Conservation (phyloP, 768 basidiomycete genomes). For the Saitozyma podzolica region DNA sequence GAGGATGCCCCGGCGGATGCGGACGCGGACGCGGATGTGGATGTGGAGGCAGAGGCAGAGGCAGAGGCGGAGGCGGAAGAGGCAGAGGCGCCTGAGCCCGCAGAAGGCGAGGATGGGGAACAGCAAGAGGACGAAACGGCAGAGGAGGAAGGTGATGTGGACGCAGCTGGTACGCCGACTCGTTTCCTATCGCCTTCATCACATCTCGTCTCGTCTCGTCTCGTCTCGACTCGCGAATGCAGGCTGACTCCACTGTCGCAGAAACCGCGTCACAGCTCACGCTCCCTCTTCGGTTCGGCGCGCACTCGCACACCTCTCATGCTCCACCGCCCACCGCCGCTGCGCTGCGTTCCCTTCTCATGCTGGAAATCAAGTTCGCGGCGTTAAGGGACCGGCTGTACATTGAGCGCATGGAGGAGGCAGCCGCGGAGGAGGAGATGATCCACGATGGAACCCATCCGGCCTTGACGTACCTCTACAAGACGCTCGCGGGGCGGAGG, state of each 20-base stretch:
- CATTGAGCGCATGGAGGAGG: constrained; percentile 87
- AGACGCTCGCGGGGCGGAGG: constrained; percentile 72
- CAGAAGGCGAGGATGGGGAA: neutral
- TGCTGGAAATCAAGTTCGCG: constrained; percentile 91
- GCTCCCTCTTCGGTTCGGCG: neutral
- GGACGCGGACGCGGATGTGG: constrained; percentile 8
- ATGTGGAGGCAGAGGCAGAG: neutral
- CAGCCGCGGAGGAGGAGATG: constrained; percentile 83
- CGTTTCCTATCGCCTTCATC: neutral
- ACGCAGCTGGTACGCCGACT: neutral
- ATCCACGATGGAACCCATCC: constrained; percentile 79
- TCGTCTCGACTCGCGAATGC: neutral
- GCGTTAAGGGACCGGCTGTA: constrained; percentile 80
- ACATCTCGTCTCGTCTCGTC: neutral
- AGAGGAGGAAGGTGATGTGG: neutral
- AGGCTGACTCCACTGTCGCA: neutral
- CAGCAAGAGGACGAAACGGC: no score
- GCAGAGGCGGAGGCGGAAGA: neutral
- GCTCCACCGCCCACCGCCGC: constrained; percentile 55
- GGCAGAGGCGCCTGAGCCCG: neutral
- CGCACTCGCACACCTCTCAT: constrained; percentile 25
- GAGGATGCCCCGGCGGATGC: neutral
- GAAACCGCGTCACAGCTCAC: constrained; percentile 4
- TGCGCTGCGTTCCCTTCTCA: constrained; percentile 80
- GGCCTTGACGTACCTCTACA: constrained; percentile 76